These are phyloP conservation scores for Saturnispora dispora DNA, from an alignment of 805 yeast species.

Conservation along the genomic window DNA sequence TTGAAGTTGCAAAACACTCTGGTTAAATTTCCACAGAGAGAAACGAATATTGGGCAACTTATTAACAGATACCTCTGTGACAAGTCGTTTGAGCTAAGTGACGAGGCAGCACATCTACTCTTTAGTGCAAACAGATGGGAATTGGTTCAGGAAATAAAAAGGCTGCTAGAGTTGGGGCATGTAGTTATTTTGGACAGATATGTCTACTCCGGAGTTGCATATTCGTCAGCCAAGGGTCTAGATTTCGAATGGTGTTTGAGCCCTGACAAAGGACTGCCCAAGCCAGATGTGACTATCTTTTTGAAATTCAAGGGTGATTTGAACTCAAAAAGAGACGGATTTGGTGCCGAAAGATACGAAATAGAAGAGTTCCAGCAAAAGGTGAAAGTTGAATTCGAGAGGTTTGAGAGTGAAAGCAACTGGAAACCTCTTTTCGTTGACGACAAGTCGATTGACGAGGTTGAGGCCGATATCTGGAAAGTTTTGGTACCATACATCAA, in stretches of 20 bases:
- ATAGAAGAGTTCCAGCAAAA: conserved; percentile 57
- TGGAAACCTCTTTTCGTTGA: conserved; percentile 54
- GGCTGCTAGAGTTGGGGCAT: conserved; percentile 40
- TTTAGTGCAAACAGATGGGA: conserved; percentile 98
- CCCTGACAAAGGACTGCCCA: conserved; percentile 80
- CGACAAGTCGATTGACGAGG: conserved; percentile 46
- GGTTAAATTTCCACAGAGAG: conserved; percentile 80
- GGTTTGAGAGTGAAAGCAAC: conserved; percentile 23
- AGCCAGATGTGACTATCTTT: conserved; percentile 78
- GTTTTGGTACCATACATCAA: conserved; percentile 13
- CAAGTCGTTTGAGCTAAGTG: conserved; percentile 42
- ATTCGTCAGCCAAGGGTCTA: conserved; percentile 76
- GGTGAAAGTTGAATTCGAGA: conserved; percentile 54
- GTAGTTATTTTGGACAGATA: conserved; percentile 72
- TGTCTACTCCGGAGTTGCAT: conserved; percentile 88
- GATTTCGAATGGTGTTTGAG: conserved; percentile 66
- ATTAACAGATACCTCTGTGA: conserved; percentile 66
- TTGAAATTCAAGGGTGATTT: conserved; percentile 48
- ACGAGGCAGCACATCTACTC: conserved; percentile 76
- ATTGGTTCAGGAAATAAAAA: conserved; percentile 37
- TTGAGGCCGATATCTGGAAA: conserved; percentile 37
- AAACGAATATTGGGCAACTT: conserved; percentile 70
- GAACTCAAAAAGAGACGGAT: conserved; percentile 53
- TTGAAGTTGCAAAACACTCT: conserved; percentile 34
- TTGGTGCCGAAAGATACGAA: conserved; percentile 94